These are phyloP conservation scores for Trichomonas gallinae DNA, from an alignment of 208 protist genomes.

Conservation along the genomic window DNA sequence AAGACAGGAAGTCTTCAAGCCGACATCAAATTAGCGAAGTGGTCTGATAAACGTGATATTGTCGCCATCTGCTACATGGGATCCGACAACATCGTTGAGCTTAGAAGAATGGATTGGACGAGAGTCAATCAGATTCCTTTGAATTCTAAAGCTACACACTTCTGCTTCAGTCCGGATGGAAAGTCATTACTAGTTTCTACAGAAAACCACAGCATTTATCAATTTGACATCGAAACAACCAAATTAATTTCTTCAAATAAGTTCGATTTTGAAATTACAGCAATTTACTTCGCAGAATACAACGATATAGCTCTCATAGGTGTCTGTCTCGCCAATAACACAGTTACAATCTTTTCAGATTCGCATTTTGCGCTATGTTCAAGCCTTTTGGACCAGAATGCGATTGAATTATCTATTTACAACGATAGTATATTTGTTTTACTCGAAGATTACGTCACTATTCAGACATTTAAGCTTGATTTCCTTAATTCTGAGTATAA, in stretches of 20 bases:
- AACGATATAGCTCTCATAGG: background rate
- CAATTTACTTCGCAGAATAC: background rate
- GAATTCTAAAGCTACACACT: background rate
- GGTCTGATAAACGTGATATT: background rate
- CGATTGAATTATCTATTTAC: background rate
- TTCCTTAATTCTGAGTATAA: background rate
- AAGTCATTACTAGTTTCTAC: background rate
- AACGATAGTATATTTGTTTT: background rate
- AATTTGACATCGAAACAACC: background rate
- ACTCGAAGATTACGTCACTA: background rate
- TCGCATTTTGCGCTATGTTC: background rate
- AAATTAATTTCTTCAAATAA: background rate
- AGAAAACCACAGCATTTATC: background rate
- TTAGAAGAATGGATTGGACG: constrained; percentile 17
- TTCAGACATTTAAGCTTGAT: background rate
- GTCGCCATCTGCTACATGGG: background rate
- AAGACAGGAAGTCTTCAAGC: background rate
- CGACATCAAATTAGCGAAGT: background rate
- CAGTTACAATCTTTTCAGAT: background rate
- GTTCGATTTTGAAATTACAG: background rate
- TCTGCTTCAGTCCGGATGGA: background rate
- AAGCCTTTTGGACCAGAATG: background rate
- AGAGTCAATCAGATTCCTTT: background rate
- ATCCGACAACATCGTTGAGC: background rate
- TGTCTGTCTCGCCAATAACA: background rate